These are phyloP conservation scores for Xanthoconium stramineum DNA, from an alignment of 768 basidiomycete genomes.

Conservation along the genomic window DNA sequence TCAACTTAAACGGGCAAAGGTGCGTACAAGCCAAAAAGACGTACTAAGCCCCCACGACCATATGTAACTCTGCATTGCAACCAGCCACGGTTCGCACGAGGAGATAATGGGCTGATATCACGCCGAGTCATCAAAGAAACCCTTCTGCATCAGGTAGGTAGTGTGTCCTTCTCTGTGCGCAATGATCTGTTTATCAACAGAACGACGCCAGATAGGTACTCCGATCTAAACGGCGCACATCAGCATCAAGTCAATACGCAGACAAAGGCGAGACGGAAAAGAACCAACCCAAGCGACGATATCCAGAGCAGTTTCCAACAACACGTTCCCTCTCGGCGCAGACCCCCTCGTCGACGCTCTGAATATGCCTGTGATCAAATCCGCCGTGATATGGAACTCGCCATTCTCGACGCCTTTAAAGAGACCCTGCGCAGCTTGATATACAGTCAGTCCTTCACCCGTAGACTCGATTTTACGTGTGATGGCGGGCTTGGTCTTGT, in stretches of 20 bases:
- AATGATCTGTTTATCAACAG: conserved; percentile 46
- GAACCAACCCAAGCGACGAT: conserved; percentile 44
- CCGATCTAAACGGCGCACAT: conserved; percentile 37
- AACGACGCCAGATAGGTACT: conserved; percentile 49
- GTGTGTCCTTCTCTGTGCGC: conserved; percentile 47
- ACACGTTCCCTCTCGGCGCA: conserved; percentile 52
- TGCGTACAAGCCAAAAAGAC: not conserved
- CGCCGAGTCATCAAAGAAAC: conserved; percentile 36
- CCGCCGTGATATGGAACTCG: conserved; percentile 71
- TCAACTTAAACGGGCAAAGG: not conserved
- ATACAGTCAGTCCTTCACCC: conserved; percentile 62
- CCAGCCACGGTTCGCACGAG: not conserved
- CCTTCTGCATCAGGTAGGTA: conserved; percentile 40
- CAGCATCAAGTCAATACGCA: not conserved
- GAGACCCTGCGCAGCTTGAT: conserved; percentile 56
- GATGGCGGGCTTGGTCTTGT: conserved; percentile 72
- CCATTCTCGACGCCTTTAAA: conserved; percentile 69
- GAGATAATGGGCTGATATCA: not conserved
- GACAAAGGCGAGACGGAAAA: not conserved
- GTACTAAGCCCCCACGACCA: not conserved
- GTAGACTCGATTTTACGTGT: conserved; percentile 72
- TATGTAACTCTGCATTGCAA: not conserved
- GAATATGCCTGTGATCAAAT: conserved; percentile 66
- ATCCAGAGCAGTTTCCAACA: conserved; percentile 50
- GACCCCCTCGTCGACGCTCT: conserved; percentile 61